Evolutionary conservation across 2,329 filamentous ascomycete genomes (phyloP), one percentile per base, ranked within the genome.

Genomic region (Passalora sequoiae): DNA sequence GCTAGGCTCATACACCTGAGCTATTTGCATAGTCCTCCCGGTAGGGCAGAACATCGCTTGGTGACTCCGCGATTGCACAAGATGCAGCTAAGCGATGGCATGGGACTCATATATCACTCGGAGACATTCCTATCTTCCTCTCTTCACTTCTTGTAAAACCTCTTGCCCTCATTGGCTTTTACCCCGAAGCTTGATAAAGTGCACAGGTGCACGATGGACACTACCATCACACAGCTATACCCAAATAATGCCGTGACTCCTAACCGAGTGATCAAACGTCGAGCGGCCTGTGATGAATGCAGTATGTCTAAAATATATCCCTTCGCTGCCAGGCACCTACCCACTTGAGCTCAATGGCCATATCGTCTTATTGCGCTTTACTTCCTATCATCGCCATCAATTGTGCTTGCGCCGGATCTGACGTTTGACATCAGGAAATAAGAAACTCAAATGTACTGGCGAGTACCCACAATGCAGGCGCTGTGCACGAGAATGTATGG

Each of bases 361-460:
- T n/a, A n/a, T n/a, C n/a, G n/a, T n/a, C n/a, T n/a, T n/a, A n/a
- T n/a, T n/a, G n/a, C n/a, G n/a, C n/a, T n/a, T n/a, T 4, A 35
- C n/a, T 35, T 16, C 8, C 17, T 20, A 2, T 35, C 13, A 16
- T 20, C 10, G 17, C 32, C 13, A 20, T 21, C 32, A n/a, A 24
- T 20, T n/a, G n/a, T n/a, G n/a, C n/a, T n/a, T n/a, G n/a, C n/a
- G n/a, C n/a, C n/a, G n/a, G n/a, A n/a, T n/a, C n/a, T n/a, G n/a
- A n/a, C n/a, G 13, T 13, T 15, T n/a, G n/a, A 36, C 32, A n/a
- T 6, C 40, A 73, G 70, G 71, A 40, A 60, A 59, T 12, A 67
- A 70, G 46, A 75, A 75, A 54, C 53, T 75, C 32, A 74, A 73
- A 57, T 75, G 72, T 19, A 66, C 66, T 1, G 67, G 70, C 20